Evolutionary conservation across 1,284 basidiomycete genomes (phyloP), one percentile per base, ranked within the genome.

Genomic region (Cutaneotrichosporon curvatum): DNA sequence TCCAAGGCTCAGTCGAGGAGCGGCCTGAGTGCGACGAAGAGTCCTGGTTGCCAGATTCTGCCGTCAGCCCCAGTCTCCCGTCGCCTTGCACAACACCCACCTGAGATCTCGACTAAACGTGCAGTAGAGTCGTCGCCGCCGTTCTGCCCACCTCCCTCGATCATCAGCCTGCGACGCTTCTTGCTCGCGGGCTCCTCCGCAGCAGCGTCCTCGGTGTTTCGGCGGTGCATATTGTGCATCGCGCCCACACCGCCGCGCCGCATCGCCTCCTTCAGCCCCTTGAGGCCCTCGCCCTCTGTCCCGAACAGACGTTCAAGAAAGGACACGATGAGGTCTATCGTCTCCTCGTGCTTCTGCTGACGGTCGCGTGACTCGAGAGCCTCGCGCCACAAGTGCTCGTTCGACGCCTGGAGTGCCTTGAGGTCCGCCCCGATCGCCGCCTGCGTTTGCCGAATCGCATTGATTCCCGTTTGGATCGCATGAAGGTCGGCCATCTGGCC

Each of bases 271-370:
- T 65, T 66, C 35, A 68, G 44, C 1, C 63, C 63, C 47, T 65
- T 66, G 39, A 71, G 43, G 0, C 64, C 63, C 47, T 70, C 63
- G 37, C 68, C 68, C 42, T 71, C 68, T 18, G 64, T 70, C 4
- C 90, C 90, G 72, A 97, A 97, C 2, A 96, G 84, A 22, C 89
- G 83, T 16, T 90, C 91, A 41, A 98, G 74, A 72, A 98, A 97
- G 51, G 89, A 85, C 53, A 98, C 78, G 54, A 98, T 96, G 48
- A 88, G 78, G 65, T 95, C 91, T 64, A 97, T 91, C n/a, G 90
- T 96, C 68, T 97, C 92, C 62, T 95, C 86, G 58, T 95, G 90
- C 61, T 87, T 88, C 62, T 88, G 83, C 62, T 91, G 83, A 48
- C 84, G 79, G 57, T 85, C 81, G 9, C 87, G 74, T 4, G 87